phyloP scores from a whole-genome alignment of 1,284 basidiomycete species.

The Sanghuangporus baumii region DNA sequence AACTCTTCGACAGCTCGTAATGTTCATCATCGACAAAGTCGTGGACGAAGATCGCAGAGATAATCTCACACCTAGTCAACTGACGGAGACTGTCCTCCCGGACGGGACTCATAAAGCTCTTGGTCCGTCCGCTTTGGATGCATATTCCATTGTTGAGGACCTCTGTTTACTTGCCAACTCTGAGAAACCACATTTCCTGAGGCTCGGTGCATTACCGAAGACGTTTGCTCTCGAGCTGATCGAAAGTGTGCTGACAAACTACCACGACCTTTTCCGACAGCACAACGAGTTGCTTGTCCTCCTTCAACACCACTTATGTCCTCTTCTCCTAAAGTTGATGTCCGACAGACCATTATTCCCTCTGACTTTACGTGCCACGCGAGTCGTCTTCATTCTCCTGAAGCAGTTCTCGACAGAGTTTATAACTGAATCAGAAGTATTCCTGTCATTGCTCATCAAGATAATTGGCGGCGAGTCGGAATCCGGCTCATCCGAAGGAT shows the following conservation, averaged over 20 bases:
- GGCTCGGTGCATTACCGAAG: constrained; percentile 81
- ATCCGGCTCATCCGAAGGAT: constrained; percentile 25
- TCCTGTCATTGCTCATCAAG: constrained; percentile 75
- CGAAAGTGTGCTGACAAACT: constrained; percentile 95
- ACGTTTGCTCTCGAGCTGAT: constrained; percentile 95
- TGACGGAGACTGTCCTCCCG: constrained; percentile 50
- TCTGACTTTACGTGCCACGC: constrained; percentile 83
- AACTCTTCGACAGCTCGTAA: constrained; percentile 91
- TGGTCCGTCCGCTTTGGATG: constrained; percentile 79
- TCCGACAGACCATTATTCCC: constrained; percentile 84
- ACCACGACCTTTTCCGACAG: constrained; percentile 84
- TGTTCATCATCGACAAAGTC: constrained; percentile 97
- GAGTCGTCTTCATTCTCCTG: constrained; percentile 88
- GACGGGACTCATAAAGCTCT: constrained; percentile 57
- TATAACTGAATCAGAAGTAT: constrained; percentile 77
- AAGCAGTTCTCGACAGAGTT: constrained; percentile 88
- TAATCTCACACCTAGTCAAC: constrained; percentile 27
- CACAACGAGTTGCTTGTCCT: constrained; percentile 82
- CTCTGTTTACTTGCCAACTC: constrained; percentile 82
- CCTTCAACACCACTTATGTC: constrained; percentile 84
- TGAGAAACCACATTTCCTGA: constrained; percentile 80
- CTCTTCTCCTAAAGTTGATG: constrained; percentile 81
- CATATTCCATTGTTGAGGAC: constrained; percentile 86
- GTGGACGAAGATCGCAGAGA: constrained; percentile 68
- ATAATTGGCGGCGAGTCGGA: constrained; percentile 69